Evolutionary conservation across 2,329 filamentous ascomycete species (phyloP).

Genomic region (Colletotrichum gloeosporioides): DNA sequence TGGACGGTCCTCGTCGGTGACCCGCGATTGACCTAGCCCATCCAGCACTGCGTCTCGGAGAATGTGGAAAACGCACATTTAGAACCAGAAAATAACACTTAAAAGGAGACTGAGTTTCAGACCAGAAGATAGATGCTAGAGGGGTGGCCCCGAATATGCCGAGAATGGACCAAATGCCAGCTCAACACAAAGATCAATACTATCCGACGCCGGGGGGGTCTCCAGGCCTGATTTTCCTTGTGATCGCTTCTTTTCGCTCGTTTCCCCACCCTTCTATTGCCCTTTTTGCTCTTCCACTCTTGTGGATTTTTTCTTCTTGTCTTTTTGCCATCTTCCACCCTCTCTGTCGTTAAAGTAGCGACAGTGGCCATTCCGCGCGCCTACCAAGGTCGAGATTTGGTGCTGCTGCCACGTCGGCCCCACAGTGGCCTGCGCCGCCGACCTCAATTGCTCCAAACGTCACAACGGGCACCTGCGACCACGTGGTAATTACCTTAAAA

Average conservation of each 20-base stretch:
- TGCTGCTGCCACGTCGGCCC: conserved; percentile 22
- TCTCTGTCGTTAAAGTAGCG: no score
- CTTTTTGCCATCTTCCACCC: no score
- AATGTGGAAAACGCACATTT: not conserved
- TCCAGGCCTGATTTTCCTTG: no score
- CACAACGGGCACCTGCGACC: conserved; percentile 1
- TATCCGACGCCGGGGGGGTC: no score
- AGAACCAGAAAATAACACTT: not conserved
- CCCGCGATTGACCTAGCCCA: not conserved
- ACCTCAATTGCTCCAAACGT: conserved; percentile 14
- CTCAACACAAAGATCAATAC: no score
- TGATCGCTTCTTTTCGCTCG: no score
- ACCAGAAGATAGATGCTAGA: not conserved
- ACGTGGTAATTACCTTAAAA: conserved; percentile 14
- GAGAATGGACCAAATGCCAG: not conserved
- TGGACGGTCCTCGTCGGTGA: not conserved
- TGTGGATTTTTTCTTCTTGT: no score
- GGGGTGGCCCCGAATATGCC: not conserved
- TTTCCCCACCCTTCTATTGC: no score
- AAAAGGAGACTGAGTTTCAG: not conserved
- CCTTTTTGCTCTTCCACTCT: no score
- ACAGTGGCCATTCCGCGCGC: not conserved
- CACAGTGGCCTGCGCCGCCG: conserved; percentile 15
- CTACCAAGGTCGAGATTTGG: conserved; percentile 20
- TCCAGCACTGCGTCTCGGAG: not conserved